Base-by-base conservation (phyloP, 2,329 filamentous ascomycete genomes). In the Gyromitra esculenta region DNA sequence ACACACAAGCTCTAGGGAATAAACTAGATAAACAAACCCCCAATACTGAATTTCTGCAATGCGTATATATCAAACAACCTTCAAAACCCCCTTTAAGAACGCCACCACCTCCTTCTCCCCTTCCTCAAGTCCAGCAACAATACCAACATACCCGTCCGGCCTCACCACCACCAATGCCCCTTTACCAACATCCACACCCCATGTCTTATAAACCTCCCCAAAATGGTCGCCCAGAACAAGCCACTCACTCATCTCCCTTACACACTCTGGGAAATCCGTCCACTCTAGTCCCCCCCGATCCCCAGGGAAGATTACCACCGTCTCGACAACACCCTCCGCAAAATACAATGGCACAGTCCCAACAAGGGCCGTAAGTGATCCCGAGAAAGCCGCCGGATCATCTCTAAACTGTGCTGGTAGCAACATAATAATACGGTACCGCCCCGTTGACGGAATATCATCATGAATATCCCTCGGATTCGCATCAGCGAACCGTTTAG, bases 381-480 rank as follows among this genome's bases (percentile, higher is more conserved):
- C 7, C 3, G 35, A 6, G 11, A 80, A 74, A 5, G 80, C 43
- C 15, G n/a, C 35, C 2, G 73, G 70, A 9, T 79, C 79, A 1
- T 7, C 11, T 8, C 76, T 76, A 4, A 71, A 37, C 15, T 70
- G 39, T 0, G 56, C 39, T n/a, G 81, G 77, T 7, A 81, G 78
- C 21, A 81, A 71, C 15, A 79, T 35, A 8, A 82, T 60, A 13
- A 82, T 78, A 5, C 80, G 79, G 66, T 79, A 82, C 15, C 81
- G 80, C 2, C 81, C 81, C 5, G 77, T 81, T 0, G 80, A 81
- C 1, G 68, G 75, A 25, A 68, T 66, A 45, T 73, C 81, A 73
- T 82, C 81, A 39, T 82, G 82, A 0, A 82, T 56, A 48, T 82
- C 69, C 31, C 81, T 73, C 15, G 62, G 75, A 31, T 79, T 81